These are phyloP conservation scores for Fragosphaeria purpurea DNA, from an alignment of 2,329 filamentous ascomycete species.

Conservation along the genomic window DNA sequence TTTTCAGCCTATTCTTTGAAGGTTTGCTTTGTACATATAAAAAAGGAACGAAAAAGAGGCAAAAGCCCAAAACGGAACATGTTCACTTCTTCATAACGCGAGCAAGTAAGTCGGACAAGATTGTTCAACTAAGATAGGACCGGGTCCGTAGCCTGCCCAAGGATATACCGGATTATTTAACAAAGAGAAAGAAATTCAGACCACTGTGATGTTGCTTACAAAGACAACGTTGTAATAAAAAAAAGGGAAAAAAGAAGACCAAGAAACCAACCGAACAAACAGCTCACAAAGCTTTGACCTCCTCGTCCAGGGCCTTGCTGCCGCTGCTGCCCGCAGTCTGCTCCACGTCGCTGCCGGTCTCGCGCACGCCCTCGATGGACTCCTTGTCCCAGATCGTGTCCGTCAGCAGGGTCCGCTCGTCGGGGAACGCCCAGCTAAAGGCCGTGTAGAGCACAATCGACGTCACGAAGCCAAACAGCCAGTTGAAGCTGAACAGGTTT, in stretches of 20 bases:
- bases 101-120: no score
- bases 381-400: constrained; percentile 27
- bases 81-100: no score
- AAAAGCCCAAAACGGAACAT: no score
- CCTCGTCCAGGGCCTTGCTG: constrained; percentile 4
- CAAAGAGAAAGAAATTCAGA: no score
- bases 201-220: background rate
- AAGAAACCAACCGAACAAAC: background rate
- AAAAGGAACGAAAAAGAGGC: no score
- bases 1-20: no score
- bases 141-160: no score
- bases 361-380: constrained; percentile 15
- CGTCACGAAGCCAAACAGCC: constrained; percentile 50
- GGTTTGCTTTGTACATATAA: no score
- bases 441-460: constrained; percentile 46
- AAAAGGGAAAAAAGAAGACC: background rate
- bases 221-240: background rate
- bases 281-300: constrained; percentile 4
- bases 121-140: no score
- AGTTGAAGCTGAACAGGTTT: constrained; percentile 55
- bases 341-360: constrained; percentile 14
- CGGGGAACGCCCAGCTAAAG: constrained; percentile 39
- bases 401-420: constrained; percentile 35
- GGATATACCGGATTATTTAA: no score
- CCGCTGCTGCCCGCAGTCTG: background rate